Percentiles rank a stretch among this genome's conserved stretches.
phyloP scores from a whole-genome alignment of 352 stramenopile species.

The Globisporangium barbulae region DNA sequence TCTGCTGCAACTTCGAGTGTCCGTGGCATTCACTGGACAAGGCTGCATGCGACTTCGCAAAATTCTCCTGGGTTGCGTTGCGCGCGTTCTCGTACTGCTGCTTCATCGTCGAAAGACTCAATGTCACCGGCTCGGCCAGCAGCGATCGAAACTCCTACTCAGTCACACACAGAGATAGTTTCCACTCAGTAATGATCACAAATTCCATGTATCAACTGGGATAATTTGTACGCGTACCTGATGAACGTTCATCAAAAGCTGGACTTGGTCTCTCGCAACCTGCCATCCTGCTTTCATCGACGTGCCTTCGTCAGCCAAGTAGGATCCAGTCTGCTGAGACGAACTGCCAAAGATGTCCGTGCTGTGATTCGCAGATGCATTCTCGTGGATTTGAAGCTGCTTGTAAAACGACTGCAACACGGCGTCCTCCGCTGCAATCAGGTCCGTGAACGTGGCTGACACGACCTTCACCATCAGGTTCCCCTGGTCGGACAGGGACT shows the following conservation, averaged over 20 bases:
- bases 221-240: slow-evolving; percentile 27
- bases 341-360: slow-evolving; percentile 42
- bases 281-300: slow-evolving; percentile 62
- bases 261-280: slow-evolving; percentile 53
- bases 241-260: slow-evolving; percentile 57
- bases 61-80: slow-evolving; percentile 57
- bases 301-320: slow-evolving; percentile 38
- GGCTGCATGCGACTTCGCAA: slow-evolving; percentile 41
- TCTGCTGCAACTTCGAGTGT: slow-evolving; percentile 59
- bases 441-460: slow-evolving; percentile 43
- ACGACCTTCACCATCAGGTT: slow-evolving; percentile 57
- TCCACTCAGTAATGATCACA: neutral
- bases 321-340: slow-evolving; percentile 13
- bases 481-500: slow-evolving; percentile 64
- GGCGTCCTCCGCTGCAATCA: slow-evolving; percentile 54
- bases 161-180: neutral
- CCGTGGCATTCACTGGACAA: slow-evolving; percentile 43
- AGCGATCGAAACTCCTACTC: slow-evolving; percentile 73
- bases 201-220: neutral
- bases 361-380: slow-evolving; percentile 15
- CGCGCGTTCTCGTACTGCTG: slow-evolving; percentile 69
- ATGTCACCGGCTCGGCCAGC: slow-evolving; percentile 59
- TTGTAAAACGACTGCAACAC: slow-evolving; percentile 54
- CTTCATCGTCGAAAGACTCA: slow-evolving; percentile 78
- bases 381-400: slow-evolving; percentile 52